Conservation (phyloP, 495 filamentous ascomycete genomes). For the Aspergillus leporis region DNA sequence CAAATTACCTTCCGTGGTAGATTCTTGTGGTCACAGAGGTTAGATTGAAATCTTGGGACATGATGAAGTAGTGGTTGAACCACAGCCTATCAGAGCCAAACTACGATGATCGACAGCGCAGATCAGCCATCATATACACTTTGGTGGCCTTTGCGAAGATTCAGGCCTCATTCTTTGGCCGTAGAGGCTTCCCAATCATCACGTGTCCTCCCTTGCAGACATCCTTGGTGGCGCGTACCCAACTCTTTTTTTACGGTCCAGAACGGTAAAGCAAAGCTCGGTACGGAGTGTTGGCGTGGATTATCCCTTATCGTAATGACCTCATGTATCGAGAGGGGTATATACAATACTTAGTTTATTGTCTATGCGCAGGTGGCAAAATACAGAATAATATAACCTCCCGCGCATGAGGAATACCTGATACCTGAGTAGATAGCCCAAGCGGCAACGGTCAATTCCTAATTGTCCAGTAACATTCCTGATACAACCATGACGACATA, state of each 20-base stretch:
- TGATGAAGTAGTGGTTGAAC: not conserved
- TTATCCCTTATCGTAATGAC: not conserved
- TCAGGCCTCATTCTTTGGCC: not conserved
- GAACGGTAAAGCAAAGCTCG: not conserved
- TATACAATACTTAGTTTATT: not conserved
- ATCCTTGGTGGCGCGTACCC: not conserved
- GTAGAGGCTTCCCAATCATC: not conserved
- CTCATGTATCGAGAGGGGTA: not conserved
- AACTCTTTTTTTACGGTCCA: not conserved
- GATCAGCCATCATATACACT: constrained; percentile 8
- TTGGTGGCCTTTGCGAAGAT: not conserved
- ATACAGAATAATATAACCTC: not conserved
- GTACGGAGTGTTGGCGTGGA: not conserved
- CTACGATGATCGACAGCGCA: constrained; percentile 3
- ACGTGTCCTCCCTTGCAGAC: not conserved
- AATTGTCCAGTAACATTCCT: not conserved
- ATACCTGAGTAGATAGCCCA: not conserved
- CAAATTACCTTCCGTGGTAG: constrained; percentile 5
- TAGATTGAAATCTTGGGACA: not conserved
- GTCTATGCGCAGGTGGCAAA: constrained; percentile 1
- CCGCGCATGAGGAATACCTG: not conserved
- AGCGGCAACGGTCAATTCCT: not conserved
- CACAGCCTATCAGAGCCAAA: not conserved
- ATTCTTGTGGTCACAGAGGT: not conserved
- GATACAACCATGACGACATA: not conserved